Conservation (phyloP, 1,139 yeast species). For the Ogataea hybrid region DNA sequence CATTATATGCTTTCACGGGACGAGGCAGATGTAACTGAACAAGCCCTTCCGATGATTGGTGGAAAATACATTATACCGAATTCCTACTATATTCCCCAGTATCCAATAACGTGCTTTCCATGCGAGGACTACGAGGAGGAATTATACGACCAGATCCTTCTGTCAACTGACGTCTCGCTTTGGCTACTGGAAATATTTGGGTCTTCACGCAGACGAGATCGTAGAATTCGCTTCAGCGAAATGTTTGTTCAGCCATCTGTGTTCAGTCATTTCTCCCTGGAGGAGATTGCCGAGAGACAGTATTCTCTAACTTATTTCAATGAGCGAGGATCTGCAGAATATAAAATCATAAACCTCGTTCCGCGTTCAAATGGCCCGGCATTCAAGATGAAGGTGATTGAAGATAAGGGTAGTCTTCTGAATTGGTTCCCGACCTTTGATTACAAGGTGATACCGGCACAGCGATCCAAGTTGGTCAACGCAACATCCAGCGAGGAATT, state of each 20-base stretch:
- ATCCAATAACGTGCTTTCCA: constrained; percentile 15
- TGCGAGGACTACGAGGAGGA: constrained; percentile 20
- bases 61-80: constrained; percentile 11
- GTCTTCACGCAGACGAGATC: constrained; percentile 15
- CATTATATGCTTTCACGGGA: constrained; percentile 27
- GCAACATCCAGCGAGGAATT: constrained; percentile 26
- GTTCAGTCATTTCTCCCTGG: constrained; percentile 22
- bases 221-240: constrained; percentile 16
- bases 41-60: constrained; percentile 15
- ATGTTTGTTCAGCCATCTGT: constrained; percentile 23
- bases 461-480: constrained; percentile 16
- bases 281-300: constrained; percentile 10
- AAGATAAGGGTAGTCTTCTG: constrained; percentile 18
- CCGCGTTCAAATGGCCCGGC: constrained; percentile 14
- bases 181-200: constrained; percentile 28
- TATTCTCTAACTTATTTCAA: constrained; percentile 23
- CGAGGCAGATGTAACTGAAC: constrained; percentile 22
- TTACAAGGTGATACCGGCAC: constrained; percentile 18
- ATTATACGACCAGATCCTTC: constrained; percentile 28
- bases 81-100: constrained; percentile 26
- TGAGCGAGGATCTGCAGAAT: constrained; percentile 26
- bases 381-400: constrained; percentile 18
- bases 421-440: constrained; percentile 30
- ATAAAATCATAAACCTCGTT: constrained; percentile 15
- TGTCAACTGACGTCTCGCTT: constrained; percentile 22